A percentile compares a stretch with the other conserved stretches of the same genome.
Evolutionary conservation across 2,329 filamentous ascomycete species (phyloP).

Genomic region (Cryphonectria japonica): DNA sequence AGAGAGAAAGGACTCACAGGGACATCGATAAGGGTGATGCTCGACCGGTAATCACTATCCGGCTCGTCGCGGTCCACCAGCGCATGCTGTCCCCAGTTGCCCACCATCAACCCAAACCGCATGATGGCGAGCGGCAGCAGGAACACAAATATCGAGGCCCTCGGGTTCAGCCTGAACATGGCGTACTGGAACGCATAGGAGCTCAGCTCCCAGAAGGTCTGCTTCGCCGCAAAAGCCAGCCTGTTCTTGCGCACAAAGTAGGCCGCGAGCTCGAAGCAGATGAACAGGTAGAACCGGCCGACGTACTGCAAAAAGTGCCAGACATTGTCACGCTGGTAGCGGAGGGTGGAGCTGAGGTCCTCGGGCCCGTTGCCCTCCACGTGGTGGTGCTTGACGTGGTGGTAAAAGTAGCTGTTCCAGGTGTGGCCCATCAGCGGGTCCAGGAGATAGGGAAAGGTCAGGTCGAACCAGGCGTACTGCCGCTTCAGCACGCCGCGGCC

Average conservation of each 20-base stretch:
- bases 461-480: slow-evolving; percentile 60
- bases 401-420: slow-evolving; percentile 84
- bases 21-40: slow-evolving; percentile 79
- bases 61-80: slow-evolving; percentile 77
- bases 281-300: slow-evolving; percentile 71
- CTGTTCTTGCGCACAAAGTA: slow-evolving; percentile 74
- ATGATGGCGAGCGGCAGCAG: slow-evolving; percentile 69
- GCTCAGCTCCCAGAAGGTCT: slow-evolving; percentile 63
- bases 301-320: slow-evolving; percentile 73
- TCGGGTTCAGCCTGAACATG: slow-evolving; percentile 54
- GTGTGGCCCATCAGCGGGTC: slow-evolving; percentile 82
- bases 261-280: slow-evolving; percentile 75
- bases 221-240: slow-evolving; percentile 54
- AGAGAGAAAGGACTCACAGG: slow-evolving; percentile 55
- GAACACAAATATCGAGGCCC: slow-evolving; percentile 66
- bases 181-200: slow-evolving; percentile 58
- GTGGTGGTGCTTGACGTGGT: slow-evolving; percentile 86
- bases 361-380: slow-evolving; percentile 77
- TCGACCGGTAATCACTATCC: slow-evolving; percentile 77
- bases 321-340: slow-evolving; percentile 73
- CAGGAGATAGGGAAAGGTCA: slow-evolving; percentile 70
- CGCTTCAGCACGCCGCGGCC: slow-evolving; percentile 69
- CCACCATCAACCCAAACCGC: slow-evolving; percentile 75
- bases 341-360: slow-evolving; percentile 75
- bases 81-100: slow-evolving; percentile 85